These are phyloP conservation scores for Candida silvatica DNA, from an alignment of 805 yeast genomes.

Conservation along the genomic window DNA sequence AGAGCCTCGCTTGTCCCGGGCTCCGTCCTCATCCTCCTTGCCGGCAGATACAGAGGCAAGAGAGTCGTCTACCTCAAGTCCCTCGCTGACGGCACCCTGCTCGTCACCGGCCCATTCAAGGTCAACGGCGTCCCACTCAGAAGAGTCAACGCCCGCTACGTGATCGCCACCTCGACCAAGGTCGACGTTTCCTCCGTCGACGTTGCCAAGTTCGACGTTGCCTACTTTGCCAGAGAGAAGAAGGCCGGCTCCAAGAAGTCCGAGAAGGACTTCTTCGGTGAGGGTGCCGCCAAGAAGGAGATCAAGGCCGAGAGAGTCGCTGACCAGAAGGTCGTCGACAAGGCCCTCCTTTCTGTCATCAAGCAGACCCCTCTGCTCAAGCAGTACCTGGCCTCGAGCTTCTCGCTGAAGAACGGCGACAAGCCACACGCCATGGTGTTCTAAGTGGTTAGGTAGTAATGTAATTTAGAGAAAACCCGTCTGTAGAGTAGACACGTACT, in stretches of 20 bases:
- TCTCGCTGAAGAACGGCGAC: slow-evolving; percentile 98
- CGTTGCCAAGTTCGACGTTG: slow-evolving; percentile 85
- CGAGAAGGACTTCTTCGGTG: slow-evolving; percentile 87
- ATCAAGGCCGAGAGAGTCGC: slow-evolving; percentile 89
- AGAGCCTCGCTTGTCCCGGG: slow-evolving; percentile 97
- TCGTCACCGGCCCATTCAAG: slow-evolving; percentile 99
- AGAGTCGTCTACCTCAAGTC: slow-evolving; percentile 97
- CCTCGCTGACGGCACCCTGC: slow-evolving; percentile 95
- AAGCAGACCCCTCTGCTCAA: slow-evolving; percentile 95
- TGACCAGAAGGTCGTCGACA: slow-evolving; percentile 94
- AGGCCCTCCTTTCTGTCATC: slow-evolving; percentile 85
- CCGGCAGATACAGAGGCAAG: slow-evolving; percentile 99
- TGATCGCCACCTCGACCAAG: slow-evolving; percentile 95
- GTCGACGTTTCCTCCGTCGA: slow-evolving; percentile 73
- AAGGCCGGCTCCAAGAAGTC: slow-evolving; percentile 65
- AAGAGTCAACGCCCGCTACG: slow-evolving; percentile 98
- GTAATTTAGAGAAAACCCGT: background rate
- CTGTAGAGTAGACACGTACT: too few species aligned
- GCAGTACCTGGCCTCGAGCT: slow-evolving; percentile 91
- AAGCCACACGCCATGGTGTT: slow-evolving; percentile 97
- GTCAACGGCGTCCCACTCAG: slow-evolving; percentile 99
- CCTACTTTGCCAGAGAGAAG: slow-evolving; percentile 96
- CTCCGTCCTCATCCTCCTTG: slow-evolving; percentile 92
- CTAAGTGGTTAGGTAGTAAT: slow-evolving; percentile 33
- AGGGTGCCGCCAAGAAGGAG: slow-evolving; percentile 70